These are phyloP conservation scores for Byssochlamys sp. DNA, from an alignment of 2,329 filamentous ascomycete species.

Conservation along the genomic window DNA sequence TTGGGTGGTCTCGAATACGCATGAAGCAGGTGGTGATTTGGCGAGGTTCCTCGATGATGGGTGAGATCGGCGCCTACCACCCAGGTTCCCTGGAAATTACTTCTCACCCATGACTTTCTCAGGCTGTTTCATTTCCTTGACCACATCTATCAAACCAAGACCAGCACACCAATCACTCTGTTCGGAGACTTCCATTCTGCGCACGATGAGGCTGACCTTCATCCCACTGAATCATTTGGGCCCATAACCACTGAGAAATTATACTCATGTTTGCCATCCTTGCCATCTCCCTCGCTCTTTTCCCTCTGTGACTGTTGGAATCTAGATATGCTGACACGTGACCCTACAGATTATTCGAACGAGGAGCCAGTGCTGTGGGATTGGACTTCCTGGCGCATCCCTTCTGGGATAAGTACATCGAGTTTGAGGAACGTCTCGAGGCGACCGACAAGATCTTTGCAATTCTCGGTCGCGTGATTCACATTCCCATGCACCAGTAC, in stretches of 20 bases:
- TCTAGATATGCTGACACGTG: slow-evolving; percentile 29
- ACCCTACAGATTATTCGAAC: slow-evolving; percentile 70
- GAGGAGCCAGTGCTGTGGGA: slow-evolving; percentile 72
- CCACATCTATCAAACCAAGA: slow-evolving; percentile 21
- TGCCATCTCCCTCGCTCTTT: slow-evolving; percentile 30
- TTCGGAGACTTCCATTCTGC: slow-evolving; percentile 23
- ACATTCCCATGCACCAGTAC: slow-evolving; percentile 92
- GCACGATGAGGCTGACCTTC: slow-evolving; percentile 25
- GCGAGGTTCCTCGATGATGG: slow-evolving; percentile 37
- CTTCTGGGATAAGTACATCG: slow-evolving; percentile 98
- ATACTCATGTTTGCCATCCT: slow-evolving; percentile 39
- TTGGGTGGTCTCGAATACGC: slow-evolving; percentile 26
- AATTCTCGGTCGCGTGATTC: slow-evolving; percentile 71
- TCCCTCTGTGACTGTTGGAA: slow-evolving; percentile 11
- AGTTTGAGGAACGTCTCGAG: slow-evolving; percentile 87
- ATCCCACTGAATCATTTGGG: slow-evolving; percentile 30
- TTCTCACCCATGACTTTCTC: slow-evolving; percentile 44
- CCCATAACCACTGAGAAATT: slow-evolving; percentile 26
- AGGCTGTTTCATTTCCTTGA: slow-evolving; percentile 40
- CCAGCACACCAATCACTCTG: slow-evolving; percentile 20
- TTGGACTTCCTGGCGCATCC: slow-evolving; percentile 89
- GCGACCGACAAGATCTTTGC: slow-evolving; percentile 74
- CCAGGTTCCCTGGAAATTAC: slow-evolving; percentile 35
- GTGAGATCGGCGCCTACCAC: slow-evolving; percentile 59
- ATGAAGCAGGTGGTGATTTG: slow-evolving; percentile 23